Base-by-base conservation (phyloP, 345 rosid genomes). In the Euphorbia lathyris region DNA sequence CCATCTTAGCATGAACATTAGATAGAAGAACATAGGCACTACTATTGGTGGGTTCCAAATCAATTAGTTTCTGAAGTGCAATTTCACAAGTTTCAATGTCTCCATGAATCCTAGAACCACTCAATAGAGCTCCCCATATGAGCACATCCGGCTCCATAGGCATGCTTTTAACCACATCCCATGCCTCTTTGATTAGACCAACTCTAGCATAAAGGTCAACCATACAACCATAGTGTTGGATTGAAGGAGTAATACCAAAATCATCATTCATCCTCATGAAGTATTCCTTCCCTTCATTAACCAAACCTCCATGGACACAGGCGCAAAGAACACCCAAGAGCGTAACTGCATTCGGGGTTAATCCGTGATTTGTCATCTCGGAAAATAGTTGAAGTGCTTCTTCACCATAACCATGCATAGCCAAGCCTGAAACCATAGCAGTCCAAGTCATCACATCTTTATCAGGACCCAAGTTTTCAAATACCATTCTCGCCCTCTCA, bases 121-220 rank as follows among this genome's bases (percentile, higher is more conserved):
- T 81, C 71, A 85, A 30, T 30, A 58, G 22, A 29, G 63, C 20
- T 30, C 86, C 86, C 85, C 86, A 83, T 26, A 85, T 75, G n/a
- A 77, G 77, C 50, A 66, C 81, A 76, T 83, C 89, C 34, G 86
- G 84, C 70, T 77, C 80, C 71, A 79, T 66, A 27, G 85, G 85
- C 86, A 83, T 81, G 30, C 77, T 70, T 3, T 68, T 80, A 19
- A 79, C 74, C 65, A 81, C 58, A 3, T 78, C 58, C 81, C 82
- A 50, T 23, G 85, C 85, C 66, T 85, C 74, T 32, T 79, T 65
- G 34, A 81, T 70, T 11, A 76, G 70, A 68, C 87, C 87, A 66
- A 80, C 84, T 81, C 87, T 72, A 45, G 77, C 89, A 63, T 75
- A 79, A 50, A 85, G 85, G 71, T 85, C 87, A 74, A 85, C 84